Evolutionary conservation across 768 basidiomycete species (phyloP), one percentile per base, ranked within the genome.

Genomic region (Leccinum subgranulosum): DNA sequence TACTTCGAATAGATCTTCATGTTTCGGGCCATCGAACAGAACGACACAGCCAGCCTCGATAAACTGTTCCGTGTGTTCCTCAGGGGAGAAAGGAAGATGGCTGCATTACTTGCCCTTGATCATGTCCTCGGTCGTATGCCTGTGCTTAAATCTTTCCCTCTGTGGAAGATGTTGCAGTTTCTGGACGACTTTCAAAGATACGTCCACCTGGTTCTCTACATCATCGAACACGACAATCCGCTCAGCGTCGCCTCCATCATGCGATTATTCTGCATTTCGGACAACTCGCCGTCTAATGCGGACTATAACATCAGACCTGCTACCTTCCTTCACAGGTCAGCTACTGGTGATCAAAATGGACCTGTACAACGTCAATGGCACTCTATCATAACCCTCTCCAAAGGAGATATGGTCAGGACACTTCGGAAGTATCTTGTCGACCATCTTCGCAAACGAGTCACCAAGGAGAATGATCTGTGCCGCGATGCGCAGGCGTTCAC

Each of bases 1-100:
- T 21, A 23, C 14, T 15, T 46, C 14, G 6, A 14, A 7, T 25
- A 67, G 66, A 57, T 68, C 27, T 63, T 51, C 19, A 67, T 67
- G 77, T 79, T 78, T 56, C 64, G 60, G 19, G 69, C 75, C 14
- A 74, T 77, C 6, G 46, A 58, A 10, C 47, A 59, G 0, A 57
- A 57, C 8, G 67, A 77, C 23, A 23, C 61, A 1, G 36, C 27
- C 0, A 43, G 61, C 6, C 74, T 85, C 6, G 54, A 62, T 5
- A 48, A 60, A 8, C 66, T 83, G 2, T 75, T 66, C 0, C n/a
- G 46, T 6, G 47, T 34, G 12, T 79, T 83, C 27, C 21, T 55
- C 25, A 33, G 25, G 36, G 46, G 8, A 27, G 25, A 43, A 17
- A 54, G 43, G 28, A 48, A 53, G 1, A 34, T 41, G 5, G 28